phyloP scores from a whole-genome alignment of 345 rosid species.

The Citrus unshiu region DNA sequence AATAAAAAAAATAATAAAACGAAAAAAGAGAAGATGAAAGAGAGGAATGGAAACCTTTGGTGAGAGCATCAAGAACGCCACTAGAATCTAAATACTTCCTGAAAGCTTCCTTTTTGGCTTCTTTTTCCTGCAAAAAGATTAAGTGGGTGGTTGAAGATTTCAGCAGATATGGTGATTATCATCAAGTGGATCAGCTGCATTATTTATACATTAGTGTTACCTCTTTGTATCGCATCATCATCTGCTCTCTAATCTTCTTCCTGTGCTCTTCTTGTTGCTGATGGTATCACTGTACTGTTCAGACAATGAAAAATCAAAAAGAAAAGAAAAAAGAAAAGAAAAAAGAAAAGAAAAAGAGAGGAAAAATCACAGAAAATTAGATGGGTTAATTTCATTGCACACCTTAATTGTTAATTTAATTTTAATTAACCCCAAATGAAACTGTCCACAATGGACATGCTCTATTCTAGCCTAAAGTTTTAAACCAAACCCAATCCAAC shows the following conservation, averaged over 20 bases:
- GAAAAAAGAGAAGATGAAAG: neutral
- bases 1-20: no score
- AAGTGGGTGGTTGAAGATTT: neutral
- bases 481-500: no score
- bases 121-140: conserved; percentile 57
- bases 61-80: conserved; percentile 82
- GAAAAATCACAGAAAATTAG: neutral
- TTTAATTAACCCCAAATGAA: neutral
- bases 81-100: conserved; percentile 81
- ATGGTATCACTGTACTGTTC: neutral
- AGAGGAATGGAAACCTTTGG: conserved; percentile 46
- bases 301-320: neutral
- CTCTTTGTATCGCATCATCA: conserved; percentile 58
- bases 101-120: conserved; percentile 85
- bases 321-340: no score
- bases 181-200: neutral
- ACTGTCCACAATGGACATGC: no score
- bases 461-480: no score
- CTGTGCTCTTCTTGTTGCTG: neutral
- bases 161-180: neutral
- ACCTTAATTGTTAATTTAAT: no score
- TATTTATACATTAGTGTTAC: conserved; percentile 10
- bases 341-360: no score
- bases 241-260: conserved; percentile 13
- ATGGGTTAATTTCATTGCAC: neutral